Conservation (phyloP, 345 rosid genomes). For the Xanthoceras sorbifolium region DNA sequence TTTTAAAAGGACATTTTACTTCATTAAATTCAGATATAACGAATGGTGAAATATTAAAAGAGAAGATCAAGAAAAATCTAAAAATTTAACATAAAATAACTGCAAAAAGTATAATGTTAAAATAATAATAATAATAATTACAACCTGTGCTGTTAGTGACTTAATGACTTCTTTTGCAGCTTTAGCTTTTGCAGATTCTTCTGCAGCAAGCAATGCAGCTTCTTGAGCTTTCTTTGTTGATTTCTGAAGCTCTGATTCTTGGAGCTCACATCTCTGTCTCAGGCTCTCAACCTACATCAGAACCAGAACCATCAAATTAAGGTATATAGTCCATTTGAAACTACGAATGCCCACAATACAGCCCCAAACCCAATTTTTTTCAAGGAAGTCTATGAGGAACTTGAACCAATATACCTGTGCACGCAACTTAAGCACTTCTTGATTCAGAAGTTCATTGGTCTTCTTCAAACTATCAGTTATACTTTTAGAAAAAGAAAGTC, state of each 20-base stretch:
- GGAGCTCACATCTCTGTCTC: constrained; percentile 76
- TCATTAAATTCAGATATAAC: neutral
- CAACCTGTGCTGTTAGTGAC: constrained; percentile 90
- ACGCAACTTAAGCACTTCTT: constrained; percentile 86
- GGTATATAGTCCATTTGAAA: neutral
- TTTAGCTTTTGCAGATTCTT: constrained; percentile 80
- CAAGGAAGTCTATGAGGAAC: neutral
- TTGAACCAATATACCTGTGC: constrained; percentile 61
- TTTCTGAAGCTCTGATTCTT: constrained; percentile 82
- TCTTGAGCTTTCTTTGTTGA: constrained; percentile 82
- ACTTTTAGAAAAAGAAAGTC: constrained; percentile 80
- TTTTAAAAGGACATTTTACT: neutral
- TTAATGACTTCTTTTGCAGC: constrained; percentile 96
- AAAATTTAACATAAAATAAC: neutral
- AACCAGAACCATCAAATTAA: constrained; percentile 23
- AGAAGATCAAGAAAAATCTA: neutral
- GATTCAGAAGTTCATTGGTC: constrained; percentile 89
- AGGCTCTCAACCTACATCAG: constrained; percentile 70
- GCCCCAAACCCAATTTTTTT: neutral
- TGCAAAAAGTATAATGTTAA: constrained; percentile 1
- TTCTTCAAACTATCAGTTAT: constrained; percentile 87
- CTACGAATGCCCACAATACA: neutral
- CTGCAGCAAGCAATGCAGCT: constrained; percentile 68
- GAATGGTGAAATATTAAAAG: neutral
- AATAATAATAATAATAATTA: constrained; percentile 16